Conservation (phyloP, 768 basidiomycete genomes). For the Leccinum ochraceum region DNA sequence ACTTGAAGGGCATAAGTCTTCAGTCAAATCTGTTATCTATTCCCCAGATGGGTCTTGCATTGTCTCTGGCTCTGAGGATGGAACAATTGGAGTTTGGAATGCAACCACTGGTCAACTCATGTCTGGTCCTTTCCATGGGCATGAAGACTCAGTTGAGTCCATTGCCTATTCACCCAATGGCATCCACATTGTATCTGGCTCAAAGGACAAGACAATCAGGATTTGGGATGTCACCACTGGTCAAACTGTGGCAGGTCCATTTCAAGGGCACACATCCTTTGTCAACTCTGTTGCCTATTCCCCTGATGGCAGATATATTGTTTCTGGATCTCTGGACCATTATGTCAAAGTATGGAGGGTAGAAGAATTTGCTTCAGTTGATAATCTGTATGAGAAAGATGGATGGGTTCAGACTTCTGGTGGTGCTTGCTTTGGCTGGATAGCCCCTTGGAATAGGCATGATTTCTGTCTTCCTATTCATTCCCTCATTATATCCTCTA, state of each 20-base stretch:
- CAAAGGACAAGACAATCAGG: neutral
- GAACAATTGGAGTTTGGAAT: neutral
- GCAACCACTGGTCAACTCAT: neutral
- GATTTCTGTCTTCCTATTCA: neutral
- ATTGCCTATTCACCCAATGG: neutral
- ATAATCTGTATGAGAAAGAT: neutral
- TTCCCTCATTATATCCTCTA: neutral
- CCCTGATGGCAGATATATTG: neutral
- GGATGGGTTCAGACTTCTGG: slow-evolving; percentile 2
- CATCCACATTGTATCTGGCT: neutral
- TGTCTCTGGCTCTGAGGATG: neutral
- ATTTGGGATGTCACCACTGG: neutral
- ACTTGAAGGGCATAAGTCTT: neutral
- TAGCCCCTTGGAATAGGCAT: neutral
- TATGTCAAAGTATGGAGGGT: slow-evolving; percentile 4
- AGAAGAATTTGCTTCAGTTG: neutral
- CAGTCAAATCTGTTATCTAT: neutral
- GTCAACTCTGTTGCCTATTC: neutral
- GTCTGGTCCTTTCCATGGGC: neutral
- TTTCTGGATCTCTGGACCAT: neutral
- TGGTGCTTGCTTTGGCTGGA: neutral
- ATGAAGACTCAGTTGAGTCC: neutral
- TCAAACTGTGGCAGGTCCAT: neutral
- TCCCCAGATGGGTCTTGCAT: neutral
- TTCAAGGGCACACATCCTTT: neutral